Evolutionary conservation across 768 basidiomycete genomes (phyloP), one percentile per base, ranked within the genome.

Genomic region (Suillus cothurnatus): DNA sequence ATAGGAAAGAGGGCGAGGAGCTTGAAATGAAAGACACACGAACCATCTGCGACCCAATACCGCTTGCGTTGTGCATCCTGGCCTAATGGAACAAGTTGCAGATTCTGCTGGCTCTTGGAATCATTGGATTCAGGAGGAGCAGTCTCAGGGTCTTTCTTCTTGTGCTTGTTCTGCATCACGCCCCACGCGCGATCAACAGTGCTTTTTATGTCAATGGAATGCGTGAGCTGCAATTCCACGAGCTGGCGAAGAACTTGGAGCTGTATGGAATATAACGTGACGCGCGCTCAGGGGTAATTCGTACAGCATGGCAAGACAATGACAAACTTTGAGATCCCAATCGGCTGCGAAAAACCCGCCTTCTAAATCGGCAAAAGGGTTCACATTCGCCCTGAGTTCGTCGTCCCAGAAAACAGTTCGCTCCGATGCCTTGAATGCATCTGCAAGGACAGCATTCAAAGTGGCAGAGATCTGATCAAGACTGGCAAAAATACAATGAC

Each of bases 31-130:
- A 73, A 68, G 68, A 80, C 74, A 81, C 82, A 93, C 93, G 84
- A 82, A 95, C 93, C 91, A 87, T 95, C 94, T 74, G 85, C 85
- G 69, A 90, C 78, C 94, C 94, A 95, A 78, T 88, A 95, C 61
- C 94, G 90, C 76, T 86, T 91, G 69, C 91, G 86, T 61, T 84
- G 82, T 61, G 74, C 76, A 74, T 95, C 94, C 72, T 93, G 92
- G 52, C 94, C 94, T 31, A 94, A 73, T 21, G 94, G 93, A 63
- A 84, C 68, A 56, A 92, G 79, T 65, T 87, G 85, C 59, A 95
- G 78, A 50, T 78, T 83, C 70, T 88, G 87, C 72, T 85, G 87
- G 71, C 88, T 91, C 66, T 81, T 81, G n/a, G 88, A 84, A 75
- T 91, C 88, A 57, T 81, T 79, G 63, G 88, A 76, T 50, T 85